A percentile compares a stretch with the other conserved stretches of the same genome.
Conservation (phyloP, 768 basidiomycete species). For the Galerina marginata region DNA sequence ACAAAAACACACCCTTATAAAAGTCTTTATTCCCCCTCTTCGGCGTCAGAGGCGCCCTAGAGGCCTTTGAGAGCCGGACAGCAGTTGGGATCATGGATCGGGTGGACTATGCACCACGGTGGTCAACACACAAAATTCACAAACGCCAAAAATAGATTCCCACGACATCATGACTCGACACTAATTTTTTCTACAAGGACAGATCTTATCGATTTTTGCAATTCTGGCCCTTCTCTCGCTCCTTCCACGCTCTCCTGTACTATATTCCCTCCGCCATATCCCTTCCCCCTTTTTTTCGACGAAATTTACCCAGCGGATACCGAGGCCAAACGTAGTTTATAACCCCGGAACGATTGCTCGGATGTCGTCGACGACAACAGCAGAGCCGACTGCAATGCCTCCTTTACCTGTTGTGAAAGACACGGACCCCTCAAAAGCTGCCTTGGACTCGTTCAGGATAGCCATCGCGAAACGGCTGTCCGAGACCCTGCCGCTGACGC, state of each 20-base stretch:
- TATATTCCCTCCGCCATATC: too few relatives aligned
- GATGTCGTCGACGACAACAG: too few relatives aligned
- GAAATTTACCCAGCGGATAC: too few relatives aligned
- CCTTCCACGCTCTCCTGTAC: too few relatives aligned
- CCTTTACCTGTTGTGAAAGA: slow-evolving; percentile 12
- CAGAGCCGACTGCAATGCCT: too few relatives aligned
- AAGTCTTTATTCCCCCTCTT: slow-evolving; percentile 95
- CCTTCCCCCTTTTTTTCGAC: too few relatives aligned
- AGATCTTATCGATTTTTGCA: too few relatives aligned
- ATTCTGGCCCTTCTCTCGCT: too few relatives aligned
- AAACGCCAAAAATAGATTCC: slow-evolving; percentile 11
- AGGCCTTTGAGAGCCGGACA: slow-evolving; percentile 80
- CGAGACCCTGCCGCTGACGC: slow-evolving; percentile 67
- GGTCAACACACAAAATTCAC: slow-evolving; percentile 17
- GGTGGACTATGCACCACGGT: slow-evolving; percentile 2
- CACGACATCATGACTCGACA: slow-evolving; percentile 4
- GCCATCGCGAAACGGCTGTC: slow-evolving; percentile 77
- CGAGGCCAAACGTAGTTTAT: too few relatives aligned
- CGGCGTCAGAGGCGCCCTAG: slow-evolving; percentile 78
- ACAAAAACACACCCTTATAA: slow-evolving; percentile 79
- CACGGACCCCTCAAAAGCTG: slow-evolving; percentile 69
- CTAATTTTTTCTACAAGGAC: too few relatives aligned
- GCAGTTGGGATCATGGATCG: slow-evolving; percentile 69
- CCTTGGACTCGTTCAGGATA: slow-evolving; percentile 79
- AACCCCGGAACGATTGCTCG: too few relatives aligned